Evolutionary conservation across 2,329 filamentous ascomycete species (phyloP), one percentile per base, ranked within the genome.

Genomic region (Madurella fahalii): DNA sequence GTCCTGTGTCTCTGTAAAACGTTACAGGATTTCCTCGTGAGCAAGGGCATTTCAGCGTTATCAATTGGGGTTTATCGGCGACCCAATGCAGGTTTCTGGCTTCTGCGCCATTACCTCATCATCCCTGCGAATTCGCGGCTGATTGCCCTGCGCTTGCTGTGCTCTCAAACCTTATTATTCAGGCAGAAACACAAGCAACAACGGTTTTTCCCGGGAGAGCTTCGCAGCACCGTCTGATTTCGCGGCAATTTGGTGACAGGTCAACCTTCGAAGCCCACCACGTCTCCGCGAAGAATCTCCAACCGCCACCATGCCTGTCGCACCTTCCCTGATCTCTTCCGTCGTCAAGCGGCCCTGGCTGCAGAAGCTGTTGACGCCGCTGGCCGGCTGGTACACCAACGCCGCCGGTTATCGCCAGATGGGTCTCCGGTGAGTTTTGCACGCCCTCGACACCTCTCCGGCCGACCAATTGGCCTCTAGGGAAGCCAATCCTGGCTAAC

Each of bases 341-440:
- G 53, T 55, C 53, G 71, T 84, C 71, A 87, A 87, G 80, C 86
- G 91, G 69, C 92, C 93, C 65, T 96, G 89, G 89, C 84, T 97
- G 70, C 77, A 79, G 74, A 85, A 80, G 66, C 80, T 87, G 77
- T 77, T 97, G 74, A 83, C 78, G 78, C 94, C 94, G 63, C 71
- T 96, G 63, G 83, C 92, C 74, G 82, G 85, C 69, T 96, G 90
- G 90, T 97, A 97, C 79, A 77, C 77, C 76, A 87, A 93, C 71
- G 87, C 90, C 67, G 82, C 92, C 67, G 93, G 93, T 71, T 96
- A 96, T 83, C 87, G 91, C 76, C 84, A 93, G 83, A 81, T 96
- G 69, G 93, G 93, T 69, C 81, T 96, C 76, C 89, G 81, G 91
- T 96, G 87, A 58, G 63, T 61, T 43, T 42, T 34, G 20, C 43